These are phyloP conservation scores for Hibiscus mutabilis DNA, from an alignment of 345 rosid species.

Conservation along the genomic window DNA sequence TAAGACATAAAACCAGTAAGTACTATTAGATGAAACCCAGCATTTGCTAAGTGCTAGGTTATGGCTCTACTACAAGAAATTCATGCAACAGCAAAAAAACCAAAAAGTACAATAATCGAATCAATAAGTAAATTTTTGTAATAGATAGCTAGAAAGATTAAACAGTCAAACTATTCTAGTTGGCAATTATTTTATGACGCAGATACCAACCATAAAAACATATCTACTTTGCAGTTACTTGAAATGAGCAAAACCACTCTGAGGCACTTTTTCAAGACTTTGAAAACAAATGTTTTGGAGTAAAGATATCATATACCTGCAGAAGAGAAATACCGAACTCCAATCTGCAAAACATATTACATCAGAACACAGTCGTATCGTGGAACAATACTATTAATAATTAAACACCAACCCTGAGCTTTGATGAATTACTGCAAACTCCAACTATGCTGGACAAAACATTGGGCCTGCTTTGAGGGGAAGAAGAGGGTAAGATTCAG, in stretches of 20 bases:
- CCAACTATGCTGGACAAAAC: constrained; percentile 29
- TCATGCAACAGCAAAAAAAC: background rate
- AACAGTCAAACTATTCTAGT: background rate
- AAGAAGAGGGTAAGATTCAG: background rate
- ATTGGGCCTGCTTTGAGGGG: constrained; percentile 36
- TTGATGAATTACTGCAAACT: constrained; percentile 30
- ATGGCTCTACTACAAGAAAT: background rate
- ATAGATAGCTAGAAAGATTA: background rate
- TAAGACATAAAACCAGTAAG: background rate
- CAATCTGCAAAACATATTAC: constrained; percentile 37
- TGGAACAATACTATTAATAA: background rate
- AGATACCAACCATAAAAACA: background rate
- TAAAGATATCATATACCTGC: constrained; percentile 46
- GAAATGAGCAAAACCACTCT: background rate
- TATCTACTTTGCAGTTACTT: background rate
- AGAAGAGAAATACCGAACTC: constrained; percentile 60
- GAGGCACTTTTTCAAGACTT: background rate
- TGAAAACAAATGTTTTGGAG: background rate
- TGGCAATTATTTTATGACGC: background rate
- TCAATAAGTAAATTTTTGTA: no score
- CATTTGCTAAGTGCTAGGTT: background rate
- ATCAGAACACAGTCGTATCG: constrained; percentile 16
- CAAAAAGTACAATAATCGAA: background rate
- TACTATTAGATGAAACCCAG: background rate
- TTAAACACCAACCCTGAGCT: constrained; percentile 41